A percentile compares a stretch with the other conserved stretches of the same genome.
These are phyloP conservation scores for Meyerozyma elateridarum DNA, from an alignment of 1,139 yeast species.

Conservation along the genomic window DNA sequence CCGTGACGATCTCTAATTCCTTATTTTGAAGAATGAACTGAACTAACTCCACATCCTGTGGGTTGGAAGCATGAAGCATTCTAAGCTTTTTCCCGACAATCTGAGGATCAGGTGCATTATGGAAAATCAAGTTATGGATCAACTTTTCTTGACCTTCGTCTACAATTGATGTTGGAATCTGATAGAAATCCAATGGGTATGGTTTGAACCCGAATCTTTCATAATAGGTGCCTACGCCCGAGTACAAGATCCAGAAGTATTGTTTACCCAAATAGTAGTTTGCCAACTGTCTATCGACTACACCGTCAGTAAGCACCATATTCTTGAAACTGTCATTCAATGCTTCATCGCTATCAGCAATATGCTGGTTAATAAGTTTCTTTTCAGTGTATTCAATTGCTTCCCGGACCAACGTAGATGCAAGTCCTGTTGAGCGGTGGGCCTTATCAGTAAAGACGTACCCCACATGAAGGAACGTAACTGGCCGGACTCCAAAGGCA, in stretches of 20 bases:
- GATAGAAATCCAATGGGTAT: constrained; percentile 33
- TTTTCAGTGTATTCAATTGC: constrained; percentile 32
- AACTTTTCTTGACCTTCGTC: constrained; percentile 17
- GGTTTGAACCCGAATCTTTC: constrained; percentile 36
- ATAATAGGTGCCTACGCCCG: constrained; percentile 31
- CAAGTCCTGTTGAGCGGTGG: constrained; percentile 30
- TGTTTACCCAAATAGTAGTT: constrained; percentile 32
- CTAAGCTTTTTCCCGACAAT: constrained; percentile 28
- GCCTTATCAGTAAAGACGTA: constrained; percentile 27
- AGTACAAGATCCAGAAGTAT: constrained; percentile 38
- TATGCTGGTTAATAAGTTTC: constrained; percentile 22
- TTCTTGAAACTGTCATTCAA: constrained; percentile 26
- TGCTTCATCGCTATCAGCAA: constrained; percentile 18
- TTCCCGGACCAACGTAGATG: constrained; percentile 21
- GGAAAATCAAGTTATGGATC: constrained; percentile 19
- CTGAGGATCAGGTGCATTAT: constrained; percentile 8
- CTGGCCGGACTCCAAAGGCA: constrained; percentile 29
- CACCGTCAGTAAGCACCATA: constrained; percentile 28
- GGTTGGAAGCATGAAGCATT: constrained; percentile 21
- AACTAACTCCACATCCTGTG: constrained; percentile 29
- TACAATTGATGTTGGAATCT: constrained; percentile 24
- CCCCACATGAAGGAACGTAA: constrained; percentile 24
- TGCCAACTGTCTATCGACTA: constrained; percentile 29
- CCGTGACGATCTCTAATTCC: constrained; percentile 36
- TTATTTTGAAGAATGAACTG: constrained; percentile 29